Evolutionary conservation across 2,329 filamentous ascomycete genomes (phyloP).

Genomic region (Huntiella omanensis): DNA sequence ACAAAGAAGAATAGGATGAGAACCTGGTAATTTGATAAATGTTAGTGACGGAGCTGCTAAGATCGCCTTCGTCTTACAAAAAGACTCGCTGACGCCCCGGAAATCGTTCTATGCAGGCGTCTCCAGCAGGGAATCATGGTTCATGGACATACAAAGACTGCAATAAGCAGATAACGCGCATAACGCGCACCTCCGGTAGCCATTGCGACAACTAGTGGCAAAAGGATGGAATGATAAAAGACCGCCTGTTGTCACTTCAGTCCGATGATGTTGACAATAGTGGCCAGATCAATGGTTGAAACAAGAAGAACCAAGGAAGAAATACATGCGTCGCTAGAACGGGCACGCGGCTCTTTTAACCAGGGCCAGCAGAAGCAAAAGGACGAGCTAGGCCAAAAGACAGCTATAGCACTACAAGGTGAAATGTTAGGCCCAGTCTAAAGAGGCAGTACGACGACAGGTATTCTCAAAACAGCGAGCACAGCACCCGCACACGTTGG

Average conservation of each 20-base stretch:
- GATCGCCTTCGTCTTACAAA: background rate
- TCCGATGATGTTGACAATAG: background rate
- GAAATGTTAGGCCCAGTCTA: too few relatives aligned
- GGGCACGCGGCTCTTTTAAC: constrained; percentile 7
- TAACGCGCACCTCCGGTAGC: constrained; percentile 57
- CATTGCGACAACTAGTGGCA: constrained; percentile 21
- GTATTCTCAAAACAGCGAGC: background rate
- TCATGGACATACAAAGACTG: constrained; percentile 51
- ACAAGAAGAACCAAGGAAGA: background rate
- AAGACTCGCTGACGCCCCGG: background rate
- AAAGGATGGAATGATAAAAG: background rate
- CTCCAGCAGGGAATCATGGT: too few relatives aligned
- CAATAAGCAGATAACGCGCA: constrained; percentile 60
- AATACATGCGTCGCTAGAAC: background rate
- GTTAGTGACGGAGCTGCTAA: background rate
- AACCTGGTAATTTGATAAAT: constrained; percentile 23
- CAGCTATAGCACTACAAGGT: too few relatives aligned
- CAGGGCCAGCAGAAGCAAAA: background rate
- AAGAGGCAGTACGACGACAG: too few relatives aligned
- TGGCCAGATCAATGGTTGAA: background rate
- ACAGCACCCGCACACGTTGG: background rate
- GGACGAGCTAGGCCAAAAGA: background rate
- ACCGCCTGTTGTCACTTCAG: background rate
- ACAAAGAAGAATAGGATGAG: constrained; percentile 69
- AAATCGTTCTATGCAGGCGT: background rate